Base-by-base conservation (phyloP, 345 rosid genomes). In the Citrus unshiu region DNA sequence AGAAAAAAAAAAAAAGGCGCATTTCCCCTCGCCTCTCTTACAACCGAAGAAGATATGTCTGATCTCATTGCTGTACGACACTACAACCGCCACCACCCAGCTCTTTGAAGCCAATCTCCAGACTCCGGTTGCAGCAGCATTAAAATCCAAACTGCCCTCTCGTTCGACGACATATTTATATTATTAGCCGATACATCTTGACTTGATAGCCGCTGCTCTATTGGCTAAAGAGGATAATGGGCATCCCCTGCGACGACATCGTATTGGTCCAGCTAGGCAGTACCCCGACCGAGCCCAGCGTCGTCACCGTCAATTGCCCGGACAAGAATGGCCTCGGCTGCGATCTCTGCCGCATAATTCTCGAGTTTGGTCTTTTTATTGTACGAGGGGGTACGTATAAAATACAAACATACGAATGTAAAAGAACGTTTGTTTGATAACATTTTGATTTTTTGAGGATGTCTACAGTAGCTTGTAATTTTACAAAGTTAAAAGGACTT, bases 241-340 rank as follows among this genome's bases (percentile, higher is more conserved):
- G 95, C 9, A 88, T 88, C 64, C 87, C 82, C 40, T 74, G 76
- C 74, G 93, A 89, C 73, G 97, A 93, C 64, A 87, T 90, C 77
- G 95, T 93, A 37, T 75, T 91, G 22, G 76, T 93, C 57, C 86
- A 88, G 57, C 85, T 46, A 12, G 83, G 82, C 1, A 85, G 81
- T 70, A 32, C 3, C 70, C 70, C 90, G 39, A 82, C 78, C 61
- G 90, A 87, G 49, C 89, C 93, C 51, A 81, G 79, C 61, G 80
- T 90, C 61, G 84, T 91, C 75, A 90, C 95, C 78, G 89, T 93
- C 35, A 93, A 90, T 80, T 93, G 98, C 60, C 95, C 98, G 1
- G 95, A 93, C 79, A 87, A 93, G 78, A 84, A 91, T 4, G 98
- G 95, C 74, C 92, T 93, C 5, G 98, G 95, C 75, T 93, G 93